Base-by-base conservation (phyloP, 768 basidiomycete genomes). In the Brasilioporus rufonigricans region DNA sequence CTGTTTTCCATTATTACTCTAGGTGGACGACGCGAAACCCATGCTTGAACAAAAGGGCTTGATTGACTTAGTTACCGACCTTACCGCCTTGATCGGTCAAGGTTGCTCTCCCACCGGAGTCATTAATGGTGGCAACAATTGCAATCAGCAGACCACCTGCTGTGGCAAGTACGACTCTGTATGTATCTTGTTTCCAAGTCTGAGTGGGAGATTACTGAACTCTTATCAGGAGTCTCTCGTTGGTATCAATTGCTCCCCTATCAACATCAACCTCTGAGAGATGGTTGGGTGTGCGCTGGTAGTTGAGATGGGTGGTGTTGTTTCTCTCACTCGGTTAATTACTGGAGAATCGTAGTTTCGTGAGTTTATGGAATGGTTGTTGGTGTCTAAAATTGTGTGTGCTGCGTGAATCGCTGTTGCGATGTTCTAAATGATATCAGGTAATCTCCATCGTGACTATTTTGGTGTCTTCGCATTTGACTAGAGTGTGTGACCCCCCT, bases 141-240 rank as follows among this genome's bases (percentile, higher is more conserved):
- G 45, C 26, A 36, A 18, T 1, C 1, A 10, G 13, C 43, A 44
- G 43, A 11, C 62, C 6, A 47, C 48, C 2, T 64, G 63, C 36
- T 64, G 63, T 44, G 11, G 26, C 1, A 0, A 27, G 32, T 44
- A 50, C 44, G 2, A 10, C n/a, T 35, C 11, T 10, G 60, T 64
- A 43, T 5, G 55, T 55, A 18, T 12, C 7, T 35, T 4, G 21
- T 4, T 1, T 4, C 23, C 9, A 3, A 5, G 11, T 11, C 1
- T 39, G 14, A 27, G 6, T 13, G 2, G 3, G 1, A 18, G 38
- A 6, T 50, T 4, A 5, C 27, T 50, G 14, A 50, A 14, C 12
- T 4, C 0, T 16, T 24, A 21, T 21, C 10, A 61, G 60, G 50
- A 59, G 3, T 50, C 53, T 21, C n/a, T 53, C 11, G 31, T 59